A percentile compares a stretch with the other conserved stretches of the same genome.
These are phyloP conservation scores for Chamaenerion angustifolium DNA, from an alignment of 345 rosid species.

Conservation along the genomic window DNA sequence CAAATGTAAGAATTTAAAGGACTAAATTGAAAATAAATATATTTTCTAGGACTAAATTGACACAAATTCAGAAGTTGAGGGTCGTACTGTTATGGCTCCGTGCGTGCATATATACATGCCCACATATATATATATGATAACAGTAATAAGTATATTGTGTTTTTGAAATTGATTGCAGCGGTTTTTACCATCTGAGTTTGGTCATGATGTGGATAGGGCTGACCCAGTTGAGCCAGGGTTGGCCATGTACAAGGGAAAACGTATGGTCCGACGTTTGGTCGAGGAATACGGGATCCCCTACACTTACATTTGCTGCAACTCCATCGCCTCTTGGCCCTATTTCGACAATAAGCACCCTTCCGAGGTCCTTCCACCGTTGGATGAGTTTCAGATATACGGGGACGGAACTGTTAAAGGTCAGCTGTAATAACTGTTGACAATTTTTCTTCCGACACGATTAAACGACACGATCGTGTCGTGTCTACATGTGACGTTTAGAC, in stretches of 20 bases:
- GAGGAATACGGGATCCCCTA: conserved; percentile 31
- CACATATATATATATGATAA: not conserved
- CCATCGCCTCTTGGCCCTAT: conserved; percentile 77
- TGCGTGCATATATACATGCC: no score
- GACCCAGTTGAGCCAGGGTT: conserved; percentile 60
- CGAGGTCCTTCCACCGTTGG: conserved; percentile 48
- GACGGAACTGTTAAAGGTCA: conserved; percentile 64
- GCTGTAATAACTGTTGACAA: no score
- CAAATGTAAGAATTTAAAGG: no score
- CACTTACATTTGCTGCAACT: conserved; percentile 65
- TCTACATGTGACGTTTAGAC: no score
- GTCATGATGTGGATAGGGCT: conserved; percentile 55
- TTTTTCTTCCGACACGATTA: no score
- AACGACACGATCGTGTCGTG: no score
- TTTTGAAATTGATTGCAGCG: conserved; percentile 21
- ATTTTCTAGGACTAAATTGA: no score
- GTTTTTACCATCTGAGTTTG: conserved; percentile 63
- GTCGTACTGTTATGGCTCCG: no score
- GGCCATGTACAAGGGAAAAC: conserved; percentile 36
- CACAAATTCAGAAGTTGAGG: no score
- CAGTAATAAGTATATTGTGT: no score
- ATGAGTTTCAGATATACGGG: conserved; percentile 48
- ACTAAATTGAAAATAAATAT: no score
- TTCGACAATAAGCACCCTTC: conserved; percentile 48
- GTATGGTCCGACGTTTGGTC: conserved; percentile 22